phyloP scores from a whole-genome alignment of 2,329 filamentous ascomycete species.

The Epichloe sylvatica region DNA sequence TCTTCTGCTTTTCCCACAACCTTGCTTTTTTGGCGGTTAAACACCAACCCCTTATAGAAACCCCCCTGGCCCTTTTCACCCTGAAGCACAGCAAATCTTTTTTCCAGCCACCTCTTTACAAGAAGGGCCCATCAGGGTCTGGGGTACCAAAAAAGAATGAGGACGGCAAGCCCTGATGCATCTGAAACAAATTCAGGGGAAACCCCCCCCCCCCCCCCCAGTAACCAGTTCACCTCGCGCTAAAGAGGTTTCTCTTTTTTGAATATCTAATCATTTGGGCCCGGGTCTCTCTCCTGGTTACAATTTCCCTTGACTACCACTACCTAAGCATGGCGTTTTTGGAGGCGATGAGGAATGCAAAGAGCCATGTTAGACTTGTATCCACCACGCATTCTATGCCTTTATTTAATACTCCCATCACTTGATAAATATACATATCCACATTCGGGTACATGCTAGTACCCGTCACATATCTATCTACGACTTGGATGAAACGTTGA shows the following conservation, averaged over 20 bases:
- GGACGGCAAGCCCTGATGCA: no score
- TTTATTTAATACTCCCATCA: not conserved
- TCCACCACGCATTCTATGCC: not conserved
- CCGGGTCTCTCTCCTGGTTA: not conserved
- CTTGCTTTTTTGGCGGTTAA: no score
- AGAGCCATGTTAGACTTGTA: not conserved
- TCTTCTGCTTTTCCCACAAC: no score
- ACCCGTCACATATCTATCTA: no score
- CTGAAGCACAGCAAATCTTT: not conserved
- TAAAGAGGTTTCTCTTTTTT: not conserved
- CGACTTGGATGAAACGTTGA: no score
- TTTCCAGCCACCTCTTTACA: not conserved
- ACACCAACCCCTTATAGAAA: no score
- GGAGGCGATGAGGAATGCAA: not conserved
- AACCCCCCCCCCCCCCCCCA: not conserved
- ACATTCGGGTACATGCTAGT: no score
- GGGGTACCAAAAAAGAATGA: not conserved
- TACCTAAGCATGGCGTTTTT: constrained; percentile 1
- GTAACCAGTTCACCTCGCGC: not conserved
- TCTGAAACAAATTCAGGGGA: not conserved
- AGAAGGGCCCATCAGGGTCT: not conserved
- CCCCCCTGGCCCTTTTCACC: constrained; percentile 1
- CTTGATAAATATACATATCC: not conserved
- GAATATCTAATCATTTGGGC: not conserved
- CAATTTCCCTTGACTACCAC: not conserved